phyloP scores from a whole-genome alignment of 208 protist species.

The Wallacemonas sp. region DNA sequence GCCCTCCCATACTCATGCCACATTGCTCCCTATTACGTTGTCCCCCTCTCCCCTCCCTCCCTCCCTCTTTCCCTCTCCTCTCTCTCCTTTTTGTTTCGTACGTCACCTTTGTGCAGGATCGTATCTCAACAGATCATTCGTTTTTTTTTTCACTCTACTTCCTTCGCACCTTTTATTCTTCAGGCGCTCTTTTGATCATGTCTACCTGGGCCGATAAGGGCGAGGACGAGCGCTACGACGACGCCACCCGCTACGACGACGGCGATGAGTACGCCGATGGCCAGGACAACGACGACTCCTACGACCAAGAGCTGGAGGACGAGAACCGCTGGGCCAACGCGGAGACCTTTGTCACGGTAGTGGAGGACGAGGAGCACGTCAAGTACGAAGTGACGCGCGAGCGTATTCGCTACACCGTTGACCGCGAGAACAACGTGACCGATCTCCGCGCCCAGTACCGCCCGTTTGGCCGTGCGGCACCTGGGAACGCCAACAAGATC shows the following conservation, averaged over 20 bases:
- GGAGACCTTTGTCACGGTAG: conserved; percentile 27
- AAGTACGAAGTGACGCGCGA: conserved; percentile 54
- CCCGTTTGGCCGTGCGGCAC: conserved; percentile 53
- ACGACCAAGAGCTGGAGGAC: conserved; percentile 28
- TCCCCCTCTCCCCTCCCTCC: no score
- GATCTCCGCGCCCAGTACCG: conserved; percentile 48
- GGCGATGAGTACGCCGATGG: conserved; percentile 36
- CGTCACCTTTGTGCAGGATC: conserved; percentile 3
- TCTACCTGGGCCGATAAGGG: conserved; percentile 58
- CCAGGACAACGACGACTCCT: conserved; percentile 26
- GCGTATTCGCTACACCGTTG: conserved; percentile 37
- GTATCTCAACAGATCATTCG: neutral
- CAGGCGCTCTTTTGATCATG: conserved; percentile 18
- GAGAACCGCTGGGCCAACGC: conserved; percentile 68
- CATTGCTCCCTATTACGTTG: no score
- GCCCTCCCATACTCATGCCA: neutral
- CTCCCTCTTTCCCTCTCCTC: conserved; percentile 7
- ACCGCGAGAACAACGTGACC: conserved; percentile 33
- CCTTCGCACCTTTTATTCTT: no score
- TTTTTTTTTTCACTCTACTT: neutral
- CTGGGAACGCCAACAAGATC: conserved; percentile 37
- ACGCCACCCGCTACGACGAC: conserved; percentile 33
- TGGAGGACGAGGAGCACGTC: conserved; percentile 42
- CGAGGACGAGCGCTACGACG: conserved; percentile 54
- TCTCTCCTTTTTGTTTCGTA: conserved; percentile 10